Conservation (phyloP, 2,329 filamentous ascomycete species). For the Lasiodiplodia citricola region DNA sequence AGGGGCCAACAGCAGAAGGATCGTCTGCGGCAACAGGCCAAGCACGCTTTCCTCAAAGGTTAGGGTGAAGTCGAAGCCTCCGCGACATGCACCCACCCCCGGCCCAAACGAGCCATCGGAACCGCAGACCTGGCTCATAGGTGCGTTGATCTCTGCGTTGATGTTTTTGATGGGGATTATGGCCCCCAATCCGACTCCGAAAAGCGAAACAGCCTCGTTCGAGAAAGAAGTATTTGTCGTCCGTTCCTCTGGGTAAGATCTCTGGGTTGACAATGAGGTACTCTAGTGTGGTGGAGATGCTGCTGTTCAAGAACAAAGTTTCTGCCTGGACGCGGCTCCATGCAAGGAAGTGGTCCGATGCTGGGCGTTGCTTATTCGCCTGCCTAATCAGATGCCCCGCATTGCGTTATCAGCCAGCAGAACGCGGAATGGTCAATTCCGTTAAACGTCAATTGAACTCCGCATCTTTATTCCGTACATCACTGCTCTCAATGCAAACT, state of each 20-base stretch:
- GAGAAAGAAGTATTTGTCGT: background rate
- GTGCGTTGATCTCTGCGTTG: background rate
- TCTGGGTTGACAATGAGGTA: background rate
- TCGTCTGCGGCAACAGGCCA: conserved; percentile 34
- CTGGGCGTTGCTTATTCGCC: background rate
- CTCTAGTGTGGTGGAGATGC: background rate
- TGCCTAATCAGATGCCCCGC: background rate
- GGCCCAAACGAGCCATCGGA: conserved; percentile 35
- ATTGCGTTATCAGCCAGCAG: background rate
- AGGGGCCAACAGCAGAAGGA: conserved; percentile 35
- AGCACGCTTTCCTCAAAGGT: conserved; percentile 38
- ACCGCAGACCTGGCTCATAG: conserved; percentile 28
- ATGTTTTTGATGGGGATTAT: background rate
- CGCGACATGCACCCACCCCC: conserved; percentile 32
- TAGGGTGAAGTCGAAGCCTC: conserved; percentile 38
- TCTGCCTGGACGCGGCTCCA: background rate
- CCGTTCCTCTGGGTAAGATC: too few relatives aligned
- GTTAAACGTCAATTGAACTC: background rate
- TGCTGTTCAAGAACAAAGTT: background rate
- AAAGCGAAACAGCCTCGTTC: background rate
- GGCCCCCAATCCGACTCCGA: background rate
- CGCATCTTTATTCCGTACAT: background rate
- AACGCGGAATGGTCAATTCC: too few relatives aligned
- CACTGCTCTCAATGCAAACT: too few relatives aligned
- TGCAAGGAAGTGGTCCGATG: background rate